These are phyloP conservation scores for Cryptococcus wingfieldii DNA, from an alignment of 1,284 basidiomycete species.

Conservation along the genomic window DNA sequence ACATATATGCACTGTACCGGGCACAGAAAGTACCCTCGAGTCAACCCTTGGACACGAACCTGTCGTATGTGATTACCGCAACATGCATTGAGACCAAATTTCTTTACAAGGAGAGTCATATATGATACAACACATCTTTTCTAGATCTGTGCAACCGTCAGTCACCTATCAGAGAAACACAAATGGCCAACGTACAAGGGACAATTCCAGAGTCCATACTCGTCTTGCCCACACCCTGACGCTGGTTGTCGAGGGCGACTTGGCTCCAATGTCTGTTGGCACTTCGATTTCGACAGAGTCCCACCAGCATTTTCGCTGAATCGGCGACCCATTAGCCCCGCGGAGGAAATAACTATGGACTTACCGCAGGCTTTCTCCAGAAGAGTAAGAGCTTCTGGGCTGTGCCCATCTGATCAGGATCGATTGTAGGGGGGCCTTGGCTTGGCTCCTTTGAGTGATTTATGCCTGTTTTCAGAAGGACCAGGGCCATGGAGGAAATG, in stretches of 20 bases:
- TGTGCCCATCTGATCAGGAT: constrained; percentile 89
- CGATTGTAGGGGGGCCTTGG: constrained; percentile 52
- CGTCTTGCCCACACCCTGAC: constrained; percentile 93
- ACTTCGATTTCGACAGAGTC: constrained; percentile 91
- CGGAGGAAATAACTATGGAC: constrained; percentile 38
- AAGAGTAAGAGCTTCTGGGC: constrained; percentile 96
- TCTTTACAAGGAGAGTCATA: neutral
- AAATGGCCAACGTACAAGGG: constrained; percentile 65
- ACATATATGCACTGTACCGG: no score
- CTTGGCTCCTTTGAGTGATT: constrained; percentile 55
- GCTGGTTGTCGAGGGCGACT: constrained; percentile 54
- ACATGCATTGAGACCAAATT: no score
- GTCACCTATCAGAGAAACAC: neutral
- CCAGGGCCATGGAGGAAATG: constrained; percentile 96
- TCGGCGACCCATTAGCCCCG: neutral
- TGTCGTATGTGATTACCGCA: no score
- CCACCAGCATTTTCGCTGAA: constrained; percentile 98
- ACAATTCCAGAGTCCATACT: constrained; percentile 98
- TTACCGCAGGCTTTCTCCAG: constrained; percentile 96
- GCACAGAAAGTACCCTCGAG: no score
- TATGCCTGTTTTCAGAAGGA: constrained; percentile 95
- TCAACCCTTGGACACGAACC: no score
- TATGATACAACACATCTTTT: neutral
- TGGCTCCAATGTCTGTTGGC: constrained; percentile 45
- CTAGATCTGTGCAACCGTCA: neutral